Evolutionary conservation across 2,329 filamentous ascomycete genomes (phyloP).

Genomic region (Didymella arachidicola): DNA sequence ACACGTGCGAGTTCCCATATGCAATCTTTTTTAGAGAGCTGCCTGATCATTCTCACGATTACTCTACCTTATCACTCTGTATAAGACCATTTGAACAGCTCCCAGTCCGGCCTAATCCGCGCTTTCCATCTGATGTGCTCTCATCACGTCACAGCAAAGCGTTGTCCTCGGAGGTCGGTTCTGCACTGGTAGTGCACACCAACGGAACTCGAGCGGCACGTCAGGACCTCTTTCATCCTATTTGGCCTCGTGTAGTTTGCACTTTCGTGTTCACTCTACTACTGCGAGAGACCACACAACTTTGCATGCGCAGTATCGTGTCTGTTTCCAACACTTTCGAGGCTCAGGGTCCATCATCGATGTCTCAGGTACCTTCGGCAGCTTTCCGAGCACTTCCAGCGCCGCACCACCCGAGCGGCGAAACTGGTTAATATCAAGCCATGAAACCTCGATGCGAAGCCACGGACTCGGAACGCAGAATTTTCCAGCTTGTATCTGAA

Average conservation of each 20-base stretch:
- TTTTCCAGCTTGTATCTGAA: conserved; percentile 6
- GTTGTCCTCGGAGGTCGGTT: background rate
- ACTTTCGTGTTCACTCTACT: background rate
- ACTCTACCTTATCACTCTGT: background rate
- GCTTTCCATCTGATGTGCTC: background rate
- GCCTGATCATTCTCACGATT: background rate
- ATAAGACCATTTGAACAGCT: background rate
- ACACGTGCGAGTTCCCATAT: background rate
- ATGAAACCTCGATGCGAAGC: conserved; percentile 1
- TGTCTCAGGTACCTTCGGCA: conserved; percentile 9
- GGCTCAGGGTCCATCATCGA: conserved; percentile 13
- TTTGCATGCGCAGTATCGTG: background rate
- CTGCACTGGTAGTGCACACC: too few species aligned
- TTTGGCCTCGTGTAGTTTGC: background rate
- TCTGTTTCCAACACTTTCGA: background rate
- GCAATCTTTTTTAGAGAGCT: background rate
- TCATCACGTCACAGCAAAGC: background rate
- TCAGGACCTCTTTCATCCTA: background rate
- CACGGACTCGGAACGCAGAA: conserved; percentile 1
- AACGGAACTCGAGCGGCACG: background rate
- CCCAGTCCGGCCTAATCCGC: background rate
- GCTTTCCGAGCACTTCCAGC: conserved; percentile 13
- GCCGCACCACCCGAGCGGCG: background rate
- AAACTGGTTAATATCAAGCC: background rate
- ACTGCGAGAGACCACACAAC: background rate